Evolutionary conservation across 2,329 filamentous ascomycete species (phyloP), one percentile per base, ranked within the genome.

Genomic region (Apiospora arundinis): DNA sequence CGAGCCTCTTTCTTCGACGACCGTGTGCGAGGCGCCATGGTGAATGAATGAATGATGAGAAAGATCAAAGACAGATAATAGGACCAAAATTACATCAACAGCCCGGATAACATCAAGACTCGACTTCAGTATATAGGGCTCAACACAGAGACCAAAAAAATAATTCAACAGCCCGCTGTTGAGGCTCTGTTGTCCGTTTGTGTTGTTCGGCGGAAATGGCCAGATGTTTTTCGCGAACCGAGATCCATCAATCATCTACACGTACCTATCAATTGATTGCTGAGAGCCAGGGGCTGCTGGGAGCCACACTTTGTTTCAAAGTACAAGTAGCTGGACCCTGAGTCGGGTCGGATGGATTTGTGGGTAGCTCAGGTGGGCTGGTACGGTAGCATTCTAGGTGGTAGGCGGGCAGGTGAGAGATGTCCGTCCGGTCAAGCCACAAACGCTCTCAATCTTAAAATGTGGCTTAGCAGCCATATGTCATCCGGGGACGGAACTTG

Each of bases 81-180:
- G 28, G 65, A 32, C 45, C 25, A 45, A n/a, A 40, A 32, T 46
- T 45, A 69, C n/a, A 49, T 37, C 6, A 14, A 67, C n/a, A 66
- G 44, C 11, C 40, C 66, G 48, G 14, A 40, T 68, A 63, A 52
- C 12, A 21, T n/a, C 44, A 8, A 23, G 66, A 48, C 68, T 69
- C 28, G 56, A 14, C 32, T 63, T 40, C 56, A 40, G n/a, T 18
- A 32, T 40, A 63, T 12, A 40, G 21, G 9, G 56, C 52, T 32
- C 40, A 70, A 32, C 7, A 28, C 49, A 48, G 28, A 68, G 49
- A 25, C 44, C 3, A 32, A 32, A 65, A 60, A 56, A 70, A n/a
- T 67, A 66, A 67, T n/a, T 76, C 74, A 79, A 78, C 78, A 80
- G 78, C 78, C 78, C 75, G 78, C 78, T 79, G 78, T 76, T 76